Conservation (phyloP, 495 filamentous ascomycete genomes). For the Amorphotheca resinae region DNA sequence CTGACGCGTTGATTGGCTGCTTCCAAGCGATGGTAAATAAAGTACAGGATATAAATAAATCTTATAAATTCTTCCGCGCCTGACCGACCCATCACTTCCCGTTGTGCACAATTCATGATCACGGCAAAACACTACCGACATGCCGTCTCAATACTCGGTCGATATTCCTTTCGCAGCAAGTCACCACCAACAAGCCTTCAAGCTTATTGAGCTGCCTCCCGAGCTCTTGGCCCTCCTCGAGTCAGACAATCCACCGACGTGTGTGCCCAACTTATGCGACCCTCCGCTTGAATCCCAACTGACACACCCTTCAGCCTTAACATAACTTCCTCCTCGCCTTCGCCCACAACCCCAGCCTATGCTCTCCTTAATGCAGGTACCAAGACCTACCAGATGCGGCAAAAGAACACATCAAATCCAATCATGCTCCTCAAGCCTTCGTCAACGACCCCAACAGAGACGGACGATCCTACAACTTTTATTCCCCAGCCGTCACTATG, state of each 20-base stretch:
- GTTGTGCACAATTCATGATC: no score
- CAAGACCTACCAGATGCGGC: constrained; percentile 67
- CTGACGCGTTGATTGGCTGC: no score
- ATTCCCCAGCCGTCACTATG: constrained; percentile 34
- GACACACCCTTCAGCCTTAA: constrained; percentile 15
- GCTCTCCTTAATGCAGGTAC: constrained; percentile 60
- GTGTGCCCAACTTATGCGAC: constrained; percentile 22
- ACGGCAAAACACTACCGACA: no score
- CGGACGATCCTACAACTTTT: constrained; percentile 15
- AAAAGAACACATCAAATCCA: constrained; percentile 86
- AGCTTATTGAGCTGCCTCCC: constrained; percentile 66
- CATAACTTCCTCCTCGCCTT: constrained; percentile 10
- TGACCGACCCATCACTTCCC: no score
- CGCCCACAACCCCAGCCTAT: constrained; percentile 35
- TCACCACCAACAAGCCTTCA: constrained; percentile 42
- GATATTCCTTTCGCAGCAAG: constrained; percentile 47
- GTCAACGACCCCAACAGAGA: constrained; percentile 12
- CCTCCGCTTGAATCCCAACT: constrained; percentile 12
- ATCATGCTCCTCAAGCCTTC: constrained; percentile 54
- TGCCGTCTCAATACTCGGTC: constrained; percentile 45
- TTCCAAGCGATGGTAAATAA: no score
- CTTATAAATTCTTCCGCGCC: no score
- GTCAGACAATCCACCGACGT: constrained; percentile 47
- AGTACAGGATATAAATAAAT: no score
- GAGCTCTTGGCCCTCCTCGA: constrained; percentile 57